These are phyloP conservation scores for Tillandsia leiboldiana DNA, from an alignment of 176 grass and related monocot genomes.

Conservation along the genomic window DNA sequence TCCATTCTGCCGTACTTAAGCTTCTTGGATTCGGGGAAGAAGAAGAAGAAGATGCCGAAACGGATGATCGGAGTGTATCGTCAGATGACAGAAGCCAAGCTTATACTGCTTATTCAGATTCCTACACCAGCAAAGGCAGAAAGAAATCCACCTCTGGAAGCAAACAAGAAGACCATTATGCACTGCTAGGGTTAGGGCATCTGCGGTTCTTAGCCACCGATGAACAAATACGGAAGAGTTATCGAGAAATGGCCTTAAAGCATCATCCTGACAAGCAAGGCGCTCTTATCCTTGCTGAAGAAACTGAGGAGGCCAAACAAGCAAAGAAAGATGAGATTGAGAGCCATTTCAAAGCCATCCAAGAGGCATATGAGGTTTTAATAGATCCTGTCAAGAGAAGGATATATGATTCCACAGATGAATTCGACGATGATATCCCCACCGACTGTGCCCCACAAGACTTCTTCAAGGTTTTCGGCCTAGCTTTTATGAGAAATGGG, in stretches of 20 bases:
- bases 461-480: slow-evolving; percentile 92
- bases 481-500: slow-evolving; percentile 93
- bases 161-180: slow-evolving; percentile 92
- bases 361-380: slow-evolving; percentile 91
- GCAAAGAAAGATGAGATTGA: slow-evolving; percentile 97
- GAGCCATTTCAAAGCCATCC: slow-evolving; percentile 80
- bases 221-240: slow-evolving; percentile 91
- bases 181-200: slow-evolving; percentile 70
- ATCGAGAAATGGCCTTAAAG: slow-evolving; percentile 85
- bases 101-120: slow-evolving; percentile 48
- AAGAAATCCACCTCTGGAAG: slow-evolving; percentile 75
- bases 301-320: slow-evolving; percentile 70
- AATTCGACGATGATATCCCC: slow-evolving; percentile 99
- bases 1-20: slow-evolving; percentile 73
- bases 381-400: slow-evolving; percentile 90
- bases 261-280: slow-evolving; percentile 97
- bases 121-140: slow-evolving; percentile 76
- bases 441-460: slow-evolving; percentile 87
- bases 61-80: slow-evolving; percentile 63
- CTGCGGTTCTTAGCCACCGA: slow-evolving; percentile 90
- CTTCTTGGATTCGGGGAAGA: slow-evolving; percentile 56
- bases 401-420: slow-evolving; percentile 92
- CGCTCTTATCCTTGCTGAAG: slow-evolving; percentile 59
- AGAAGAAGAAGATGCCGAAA: slow-evolving; percentile 48
- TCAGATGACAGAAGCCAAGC: slow-evolving; percentile 77